These are phyloP conservation scores for Paramecium octaurelia DNA, from an alignment of 73 alveolate species.

Conservation along the genomic window DNA sequence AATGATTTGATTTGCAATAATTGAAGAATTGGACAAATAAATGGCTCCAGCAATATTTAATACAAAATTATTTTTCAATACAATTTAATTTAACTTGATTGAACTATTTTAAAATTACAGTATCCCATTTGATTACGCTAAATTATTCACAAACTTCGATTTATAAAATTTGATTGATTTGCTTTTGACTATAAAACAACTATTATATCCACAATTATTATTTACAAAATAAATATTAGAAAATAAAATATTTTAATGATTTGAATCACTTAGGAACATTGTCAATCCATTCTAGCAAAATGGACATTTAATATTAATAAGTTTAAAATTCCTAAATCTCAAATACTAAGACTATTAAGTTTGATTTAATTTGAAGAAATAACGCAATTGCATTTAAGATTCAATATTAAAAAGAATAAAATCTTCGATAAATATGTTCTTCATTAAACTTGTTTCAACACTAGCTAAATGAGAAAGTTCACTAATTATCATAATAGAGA, in stretches of 20 bases:
- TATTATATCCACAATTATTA: background rate
- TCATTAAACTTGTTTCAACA: background rate
- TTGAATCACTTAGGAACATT: background rate
- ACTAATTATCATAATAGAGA: background rate
- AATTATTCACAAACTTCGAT: background rate
- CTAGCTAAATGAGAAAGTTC: background rate
- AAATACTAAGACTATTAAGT: background rate
- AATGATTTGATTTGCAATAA: background rate
- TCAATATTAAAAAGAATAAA: background rate
- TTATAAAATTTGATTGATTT: background rate
- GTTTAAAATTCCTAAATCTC: background rate
- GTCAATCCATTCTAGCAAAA: background rate
- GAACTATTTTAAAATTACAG: background rate
- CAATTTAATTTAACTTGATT: background rate
- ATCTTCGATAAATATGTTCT: background rate
- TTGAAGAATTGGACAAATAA: background rate
- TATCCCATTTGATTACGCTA: background rate
- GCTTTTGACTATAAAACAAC: background rate
- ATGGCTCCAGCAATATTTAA: background rate
- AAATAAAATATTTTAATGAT: background rate
- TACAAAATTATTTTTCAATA: background rate
- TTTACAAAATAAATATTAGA: background rate
- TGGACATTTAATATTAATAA: background rate
- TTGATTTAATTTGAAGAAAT: background rate
- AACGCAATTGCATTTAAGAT: background rate